phyloP scores from a whole-genome alignment of 2,329 filamentous ascomycete species.

The Pyrenophora graminea region DNA sequence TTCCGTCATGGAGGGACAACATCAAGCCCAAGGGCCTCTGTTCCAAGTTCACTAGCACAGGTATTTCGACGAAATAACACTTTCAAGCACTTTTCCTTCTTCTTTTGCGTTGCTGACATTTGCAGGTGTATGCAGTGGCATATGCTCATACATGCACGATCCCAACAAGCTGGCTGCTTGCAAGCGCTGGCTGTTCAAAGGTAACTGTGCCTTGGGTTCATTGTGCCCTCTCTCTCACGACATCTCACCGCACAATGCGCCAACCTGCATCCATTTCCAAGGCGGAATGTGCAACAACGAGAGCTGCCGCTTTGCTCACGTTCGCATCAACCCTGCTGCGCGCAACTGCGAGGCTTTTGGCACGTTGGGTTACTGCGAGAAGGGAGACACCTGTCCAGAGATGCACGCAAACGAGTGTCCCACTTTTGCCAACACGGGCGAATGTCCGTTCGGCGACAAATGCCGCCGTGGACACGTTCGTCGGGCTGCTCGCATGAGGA shows the following conservation, averaged over 20 bases:
- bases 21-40: slow-evolving; percentile 24
- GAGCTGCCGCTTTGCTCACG: slow-evolving; percentile 85
- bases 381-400: slow-evolving; percentile 74
- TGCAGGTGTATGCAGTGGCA: slow-evolving; percentile 77
- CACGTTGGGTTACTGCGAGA: slow-evolving; percentile 83
- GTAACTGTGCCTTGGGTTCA: slow-evolving; percentile 74
- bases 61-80: slow-evolving; percentile 28
- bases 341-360: slow-evolving; percentile 85
- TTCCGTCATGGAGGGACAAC: neutral
- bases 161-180: slow-evolving; percentile 85
- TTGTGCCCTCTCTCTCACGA: slow-evolving; percentile 92
- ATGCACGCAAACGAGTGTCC: slow-evolving; percentile 93
- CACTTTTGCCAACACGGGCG: slow-evolving; percentile 88
- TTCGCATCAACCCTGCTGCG: slow-evolving; percentile 74
- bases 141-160: slow-evolving; percentile 83
- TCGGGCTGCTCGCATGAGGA: slow-evolving; percentile 36
- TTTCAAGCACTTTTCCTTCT: slow-evolving; percentile 3
- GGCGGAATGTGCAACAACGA: slow-evolving; percentile 87
- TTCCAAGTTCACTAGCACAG: slow-evolving; percentile 38
- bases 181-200: slow-evolving; percentile 81
- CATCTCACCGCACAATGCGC: slow-evolving; percentile 78
- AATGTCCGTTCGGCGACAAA: slow-evolving; percentile 72
- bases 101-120: slow-evolving; percentile 21
- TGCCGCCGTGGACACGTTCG: slow-evolving; percentile 89
- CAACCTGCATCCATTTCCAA: slow-evolving; percentile 86